phyloP scores from a whole-genome alignment of 345 rosid species.

The Arabidopsis arenosa region DNA sequence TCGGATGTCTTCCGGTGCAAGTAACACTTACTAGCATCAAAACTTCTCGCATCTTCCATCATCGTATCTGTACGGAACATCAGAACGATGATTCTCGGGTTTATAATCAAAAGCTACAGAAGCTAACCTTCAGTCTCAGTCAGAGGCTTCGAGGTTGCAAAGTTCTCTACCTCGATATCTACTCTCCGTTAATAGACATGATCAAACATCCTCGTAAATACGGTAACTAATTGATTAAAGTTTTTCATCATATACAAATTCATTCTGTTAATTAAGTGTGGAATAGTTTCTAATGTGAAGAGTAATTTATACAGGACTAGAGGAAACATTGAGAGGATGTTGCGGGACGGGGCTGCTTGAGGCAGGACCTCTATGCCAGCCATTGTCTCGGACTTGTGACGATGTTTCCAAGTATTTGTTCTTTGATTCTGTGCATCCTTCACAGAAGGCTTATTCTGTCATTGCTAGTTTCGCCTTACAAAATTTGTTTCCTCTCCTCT shows the following conservation, averaged over 20 bases:
- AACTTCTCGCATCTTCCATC: not conserved
- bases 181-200: constrained; percentile 43
- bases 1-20: constrained; percentile 49
- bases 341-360: constrained; percentile 48
- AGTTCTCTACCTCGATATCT: constrained; percentile 42
- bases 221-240: constrained; percentile 12
- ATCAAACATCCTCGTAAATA: constrained; percentile 37
- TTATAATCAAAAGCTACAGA: constrained; percentile 43
- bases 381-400: constrained; percentile 20
- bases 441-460: constrained; percentile 44
- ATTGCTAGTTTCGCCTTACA: constrained; percentile 27
- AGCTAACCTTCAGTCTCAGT: constrained; percentile 7
- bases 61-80: constrained; percentile 24
- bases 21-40: constrained; percentile 33
- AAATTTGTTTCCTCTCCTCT: constrained; percentile 26
- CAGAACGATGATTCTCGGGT: constrained; percentile 37
- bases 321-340: constrained; percentile 44
- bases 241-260: not conserved
- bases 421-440: constrained; percentile 46
- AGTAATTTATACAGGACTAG: constrained; percentile 34
- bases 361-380: constrained; percentile 41
- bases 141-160: constrained; percentile 38
- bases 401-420: constrained; percentile 44
- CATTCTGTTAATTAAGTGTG: not conserved
- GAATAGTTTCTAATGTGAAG: not conserved